Conservation (phyloP, 169 alveolate genomes). For the Cryptosporidium sp. region DNA sequence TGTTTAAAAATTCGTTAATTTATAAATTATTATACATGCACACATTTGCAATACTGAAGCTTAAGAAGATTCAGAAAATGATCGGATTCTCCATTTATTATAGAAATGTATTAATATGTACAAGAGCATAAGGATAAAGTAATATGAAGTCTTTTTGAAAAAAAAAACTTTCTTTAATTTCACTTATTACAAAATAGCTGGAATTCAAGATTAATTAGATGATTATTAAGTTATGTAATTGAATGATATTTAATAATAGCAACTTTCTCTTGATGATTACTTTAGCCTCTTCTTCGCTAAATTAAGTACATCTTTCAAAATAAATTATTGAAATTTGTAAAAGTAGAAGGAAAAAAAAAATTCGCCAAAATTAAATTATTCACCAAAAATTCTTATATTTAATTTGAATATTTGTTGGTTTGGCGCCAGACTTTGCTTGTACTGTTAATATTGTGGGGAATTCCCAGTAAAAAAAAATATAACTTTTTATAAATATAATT, state of each 20-base stretch:
- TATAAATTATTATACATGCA: conserved; percentile 2
- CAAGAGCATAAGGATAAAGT: neutral
- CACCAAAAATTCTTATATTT: neutral
- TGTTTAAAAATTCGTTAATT: neutral
- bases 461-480: neutral
- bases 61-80: neutral
- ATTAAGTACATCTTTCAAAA: neutral
- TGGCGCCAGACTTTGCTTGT: conserved; percentile 6
- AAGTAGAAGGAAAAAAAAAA: neutral
- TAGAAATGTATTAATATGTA: neutral
- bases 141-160: neutral
- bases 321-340: neutral
- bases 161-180: neutral
- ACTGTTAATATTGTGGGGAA: neutral
- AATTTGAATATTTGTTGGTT: neutral
- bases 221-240: neutral
- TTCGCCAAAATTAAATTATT: no score
- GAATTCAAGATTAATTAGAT: neutral
- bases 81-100: neutral
- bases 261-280: no score
- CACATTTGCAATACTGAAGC: neutral
- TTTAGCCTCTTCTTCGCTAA: neutral
- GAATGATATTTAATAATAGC: neutral
- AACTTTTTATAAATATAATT: neutral
- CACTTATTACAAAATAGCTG: neutral